Evolutionary conservation across 2,329 filamentous ascomycete genomes (phyloP).

Genomic region (Didymella sp.): DNA sequence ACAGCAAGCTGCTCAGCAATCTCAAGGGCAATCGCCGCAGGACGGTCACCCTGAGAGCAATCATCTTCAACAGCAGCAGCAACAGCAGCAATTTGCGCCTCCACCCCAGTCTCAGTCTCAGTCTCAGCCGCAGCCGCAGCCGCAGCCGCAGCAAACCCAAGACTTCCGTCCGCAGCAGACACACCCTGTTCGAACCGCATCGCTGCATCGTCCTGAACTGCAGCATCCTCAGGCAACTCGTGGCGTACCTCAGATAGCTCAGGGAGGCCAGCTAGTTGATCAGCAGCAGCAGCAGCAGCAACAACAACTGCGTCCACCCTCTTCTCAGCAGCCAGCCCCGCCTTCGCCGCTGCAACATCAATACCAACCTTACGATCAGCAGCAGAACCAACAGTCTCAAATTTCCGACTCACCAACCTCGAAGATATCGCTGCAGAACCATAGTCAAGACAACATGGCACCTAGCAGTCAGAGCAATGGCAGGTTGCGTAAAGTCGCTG

Average conservation of each 20-base stretch:
- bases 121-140: conserved; percentile 41
- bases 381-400: conserved; percentile 38
- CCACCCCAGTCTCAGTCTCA: conserved; percentile 38
- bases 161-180: conserved; percentile 37
- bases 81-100: conserved; percentile 29
- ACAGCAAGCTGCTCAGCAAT: conserved; percentile 34
- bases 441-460: conserved; percentile 45
- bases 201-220: conserved; percentile 44
- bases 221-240: conserved; percentile 43
- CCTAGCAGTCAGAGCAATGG: conserved; percentile 37
- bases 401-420: conserved; percentile 34
- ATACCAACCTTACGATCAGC: conserved; percentile 45
- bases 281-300: conserved; percentile 41
- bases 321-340: conserved; percentile 45
- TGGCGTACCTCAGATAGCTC: conserved; percentile 40
- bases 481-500: conserved; percentile 46
- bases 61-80: conserved; percentile 37
- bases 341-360: conserved; percentile 46
- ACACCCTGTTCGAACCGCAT: conserved; percentile 35
- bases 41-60: conserved; percentile 35
- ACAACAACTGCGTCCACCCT: conserved; percentile 44
- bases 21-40: conserved; percentile 36
- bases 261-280: conserved; percentile 39
- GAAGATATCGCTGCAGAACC: conserved; percentile 41
- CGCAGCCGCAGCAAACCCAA: conserved; percentile 44